Evolutionary conservation across 2,329 filamentous ascomycete species (phyloP).

Genomic region (Botrytis fabae): DNA sequence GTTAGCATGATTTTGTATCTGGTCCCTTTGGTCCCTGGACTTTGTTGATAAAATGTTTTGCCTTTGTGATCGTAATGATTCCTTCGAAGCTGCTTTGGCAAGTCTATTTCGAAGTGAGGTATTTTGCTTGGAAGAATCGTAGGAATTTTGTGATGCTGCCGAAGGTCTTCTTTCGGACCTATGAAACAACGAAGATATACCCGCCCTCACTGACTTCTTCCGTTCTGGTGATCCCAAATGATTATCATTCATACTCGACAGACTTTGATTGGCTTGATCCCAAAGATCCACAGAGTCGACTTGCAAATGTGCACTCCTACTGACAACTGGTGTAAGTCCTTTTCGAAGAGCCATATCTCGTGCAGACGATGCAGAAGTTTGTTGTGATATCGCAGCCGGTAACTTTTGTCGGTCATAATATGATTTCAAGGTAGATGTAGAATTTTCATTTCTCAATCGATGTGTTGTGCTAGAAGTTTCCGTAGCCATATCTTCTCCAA

Average conservation of each 20-base stretch:
- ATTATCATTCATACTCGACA: background rate
- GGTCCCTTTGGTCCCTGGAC: slow-evolving; percentile 26
- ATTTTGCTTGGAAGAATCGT: slow-evolving; percentile 23
- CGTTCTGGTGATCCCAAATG: slow-evolving; percentile 15
- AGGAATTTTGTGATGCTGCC: slow-evolving; percentile 22
- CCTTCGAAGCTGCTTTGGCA: slow-evolving; percentile 34
- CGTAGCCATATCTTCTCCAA: slow-evolving; percentile 42
- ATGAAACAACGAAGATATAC: slow-evolving; percentile 39
- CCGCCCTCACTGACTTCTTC: slow-evolving; percentile 38
- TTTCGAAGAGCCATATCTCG: slow-evolving; percentile 44
- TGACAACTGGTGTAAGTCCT: slow-evolving; percentile 39
- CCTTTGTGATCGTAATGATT: slow-evolving; percentile 35
- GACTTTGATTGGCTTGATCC: slow-evolving; percentile 12
- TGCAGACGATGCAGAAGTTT: slow-evolving; percentile 46
- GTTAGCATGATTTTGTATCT: background rate
- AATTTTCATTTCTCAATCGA: slow-evolving; percentile 42
- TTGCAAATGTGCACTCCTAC: slow-evolving; percentile 34
- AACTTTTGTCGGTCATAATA: slow-evolving; percentile 48
- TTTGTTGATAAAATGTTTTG: slow-evolving; percentile 32
- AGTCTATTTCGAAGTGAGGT: slow-evolving; percentile 30
- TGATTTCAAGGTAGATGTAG: slow-evolving; percentile 49
- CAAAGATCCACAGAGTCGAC: slow-evolving; percentile 28
- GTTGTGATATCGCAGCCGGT: slow-evolving; percentile 45
- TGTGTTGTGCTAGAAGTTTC: slow-evolving; percentile 41
- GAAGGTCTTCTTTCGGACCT: slow-evolving; percentile 29